Evolutionary conservation across 495 filamentous ascomycete genomes (phyloP), one percentile per base, ranked within the genome.

Genomic region (Tuber indicum): DNA sequence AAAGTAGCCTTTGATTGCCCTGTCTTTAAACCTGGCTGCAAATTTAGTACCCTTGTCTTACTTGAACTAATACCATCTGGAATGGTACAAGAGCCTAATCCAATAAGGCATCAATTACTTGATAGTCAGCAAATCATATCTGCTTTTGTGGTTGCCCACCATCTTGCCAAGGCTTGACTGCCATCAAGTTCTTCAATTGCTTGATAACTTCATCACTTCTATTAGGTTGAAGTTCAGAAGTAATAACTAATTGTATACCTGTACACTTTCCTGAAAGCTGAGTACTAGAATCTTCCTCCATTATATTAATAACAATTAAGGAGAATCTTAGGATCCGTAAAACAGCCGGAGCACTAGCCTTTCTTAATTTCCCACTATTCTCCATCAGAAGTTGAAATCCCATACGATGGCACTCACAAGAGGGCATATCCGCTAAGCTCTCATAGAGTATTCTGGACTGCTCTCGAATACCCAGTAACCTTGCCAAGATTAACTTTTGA

Each of bases 381-480:
- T 77, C 58, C 16, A 62, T 39, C 19, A 44, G 72, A 0, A 77
- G 76, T 46, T 66, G 76, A 12, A 77, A 42, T 47, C 75, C 75
- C 17, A 77, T 36, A 21, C 23, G n/a, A n/a, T 77, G 76, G 44
- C 76, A 77, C 26, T 39, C 9, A 45, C 76, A 77, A 21, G n/a
- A 46, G 3, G 73, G 42, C 26, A 49, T 47, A 49, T 19, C 47
- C 21, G 73, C 66, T 26, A 77, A n/a, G 8, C 76, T 52, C 7
- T 75, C 73, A 17, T 77, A 77, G 12, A 77, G 73, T 36, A 3
- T 77, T 75, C 69, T 77, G 10, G 76, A 73, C n/a, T 75, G 46
- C 17, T 77, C 73, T 23, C 66, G 42, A 45, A 77, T 75, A 16
- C 10, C 46, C 16, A 77, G 69, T 19, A 77, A 74, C 23, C 71